Base-by-base conservation (phyloP, 2,329 filamentous ascomycete genomes). In the Seiridium cupressi region DNA sequence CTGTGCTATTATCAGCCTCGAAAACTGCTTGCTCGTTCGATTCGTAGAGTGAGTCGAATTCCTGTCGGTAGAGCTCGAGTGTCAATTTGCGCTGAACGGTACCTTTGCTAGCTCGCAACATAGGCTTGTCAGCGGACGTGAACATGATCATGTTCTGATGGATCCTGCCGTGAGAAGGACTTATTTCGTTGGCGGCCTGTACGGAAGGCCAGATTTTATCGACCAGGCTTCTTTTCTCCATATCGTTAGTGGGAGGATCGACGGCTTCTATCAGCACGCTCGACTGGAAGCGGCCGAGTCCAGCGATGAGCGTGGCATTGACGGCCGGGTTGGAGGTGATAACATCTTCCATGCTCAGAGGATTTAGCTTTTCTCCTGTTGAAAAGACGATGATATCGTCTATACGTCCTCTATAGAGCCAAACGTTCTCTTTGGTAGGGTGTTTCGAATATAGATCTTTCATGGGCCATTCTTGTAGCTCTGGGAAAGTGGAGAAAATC, bases 341-440 rank as follows among this genome's bases (percentile, higher is more conserved):
- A 2, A 65, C 69, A 4, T 55, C 62, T 58, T 80, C 77, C 44
- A 78, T 72, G 0, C 68, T 63, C 0, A 73, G 53, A 0, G 79
- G 77, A 49, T 80, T 79, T 7, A 79, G 65, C 62, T 81, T 81
- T 55, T 77, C 73, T 1, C 76, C 77, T 1, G 69, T 76, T 0
- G 73, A 72, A 38, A 79, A 74, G 3, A 79, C 73, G 32, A 70
- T 64, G 35, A 67, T 66, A 31, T 70, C 66, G 44, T 66, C 75
- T 0, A 65, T 62, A 0, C 75, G 70, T 0, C 73, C 73, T 5
- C 62, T 57, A 42, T 74, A 73, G 2, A 69, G 57, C 73, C 73
- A 77, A 26, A 66, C 59, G 26, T 73, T 59, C 6, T 66, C 55
- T 4, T 72, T 73, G 0, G 65, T 71, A 0, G 74, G 75, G 49